phyloP scores from a whole-genome alignment of 306 rosid genomes.

The Vigna unguiculata region DNA sequence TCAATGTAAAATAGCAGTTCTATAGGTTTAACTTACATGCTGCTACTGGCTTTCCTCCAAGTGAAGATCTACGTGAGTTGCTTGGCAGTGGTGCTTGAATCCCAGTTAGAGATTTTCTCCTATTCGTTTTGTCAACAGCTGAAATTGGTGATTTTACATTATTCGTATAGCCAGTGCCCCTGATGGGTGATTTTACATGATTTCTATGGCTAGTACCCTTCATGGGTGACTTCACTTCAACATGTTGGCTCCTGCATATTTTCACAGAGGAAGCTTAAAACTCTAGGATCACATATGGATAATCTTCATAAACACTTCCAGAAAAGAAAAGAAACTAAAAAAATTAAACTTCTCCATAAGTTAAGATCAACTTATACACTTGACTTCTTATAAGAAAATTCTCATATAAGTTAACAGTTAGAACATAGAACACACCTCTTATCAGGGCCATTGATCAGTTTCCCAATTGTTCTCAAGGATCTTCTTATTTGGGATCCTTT shows the following conservation, averaged over 20 bases:
- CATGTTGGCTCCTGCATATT: conserved; percentile 71
- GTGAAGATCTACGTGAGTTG: conserved; percentile 71
- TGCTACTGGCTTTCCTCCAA: conserved; percentile 70
- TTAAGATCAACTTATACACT: not conserved
- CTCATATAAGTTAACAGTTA: not conserved
- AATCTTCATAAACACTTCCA: not conserved
- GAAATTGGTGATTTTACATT: conserved; percentile 54
- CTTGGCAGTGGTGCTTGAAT: conserved; percentile 56
- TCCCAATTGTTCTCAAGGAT: conserved; percentile 89
- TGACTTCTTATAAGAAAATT: not conserved
- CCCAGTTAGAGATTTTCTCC: conserved; percentile 89
- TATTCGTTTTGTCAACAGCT: conserved; percentile 50
- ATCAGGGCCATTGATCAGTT: conserved; percentile 87
- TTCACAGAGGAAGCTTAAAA: conserved; percentile 23
- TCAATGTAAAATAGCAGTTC: not conserved
- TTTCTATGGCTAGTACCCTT: conserved; percentile 43
- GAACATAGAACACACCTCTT: conserved; percentile 58
- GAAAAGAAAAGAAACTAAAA: not conserved
- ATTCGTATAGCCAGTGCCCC: conserved; percentile 39
- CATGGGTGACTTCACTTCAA: conserved; percentile 61
- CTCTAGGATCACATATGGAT: not conserved
- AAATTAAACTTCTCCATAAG: not conserved
- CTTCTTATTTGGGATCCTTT: conserved; percentile 87
- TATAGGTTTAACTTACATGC: conserved; percentile 55
- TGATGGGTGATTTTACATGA: conserved; percentile 58